phyloP scores from a whole-genome alignment of 208 protist species.

The Wallacemonas sp. region DNA sequence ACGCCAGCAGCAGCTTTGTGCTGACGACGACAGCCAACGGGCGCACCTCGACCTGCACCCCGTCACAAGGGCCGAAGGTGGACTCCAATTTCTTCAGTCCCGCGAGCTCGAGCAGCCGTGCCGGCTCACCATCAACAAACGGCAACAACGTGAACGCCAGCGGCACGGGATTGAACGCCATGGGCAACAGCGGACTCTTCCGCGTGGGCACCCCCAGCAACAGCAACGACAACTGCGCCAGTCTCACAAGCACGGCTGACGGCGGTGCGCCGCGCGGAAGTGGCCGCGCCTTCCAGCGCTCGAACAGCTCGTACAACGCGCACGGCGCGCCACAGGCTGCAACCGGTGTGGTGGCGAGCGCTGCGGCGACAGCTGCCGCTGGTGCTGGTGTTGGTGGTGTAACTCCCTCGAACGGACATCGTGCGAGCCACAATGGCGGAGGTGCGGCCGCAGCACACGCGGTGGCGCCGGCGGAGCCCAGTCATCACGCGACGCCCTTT shows the following conservation, averaged over 20 bases:
- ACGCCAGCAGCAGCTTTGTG: constrained; percentile 31
- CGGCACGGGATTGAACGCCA: background rate
- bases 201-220: background rate
- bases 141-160: background rate
- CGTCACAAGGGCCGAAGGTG: constrained; percentile 31
- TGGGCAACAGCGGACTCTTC: background rate
- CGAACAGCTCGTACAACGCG: background rate
- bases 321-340: background rate
- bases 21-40: constrained; percentile 25
- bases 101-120: constrained; percentile 14
- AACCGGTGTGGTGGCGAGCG: background rate
- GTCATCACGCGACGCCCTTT: constrained; percentile 13
- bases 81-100: constrained; percentile 27
- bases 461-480: background rate
- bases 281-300: constrained; percentile 3
- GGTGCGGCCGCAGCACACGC: background rate
- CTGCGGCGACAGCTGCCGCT: background rate
- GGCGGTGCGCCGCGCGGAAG: background rate
- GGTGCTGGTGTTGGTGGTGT: too few relatives aligned
- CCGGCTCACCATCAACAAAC: background rate
- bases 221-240: background rate
- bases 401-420: too few relatives aligned
- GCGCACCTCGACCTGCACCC: constrained; percentile 35
- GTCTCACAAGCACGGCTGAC: background rate
- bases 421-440: background rate